Evolutionary conservation across 225 moss, liverwort and hornwort genomes (phyloP), one percentile per base, ranked within the genome.

Genomic region (Antitrichia curtipendula): DNA sequence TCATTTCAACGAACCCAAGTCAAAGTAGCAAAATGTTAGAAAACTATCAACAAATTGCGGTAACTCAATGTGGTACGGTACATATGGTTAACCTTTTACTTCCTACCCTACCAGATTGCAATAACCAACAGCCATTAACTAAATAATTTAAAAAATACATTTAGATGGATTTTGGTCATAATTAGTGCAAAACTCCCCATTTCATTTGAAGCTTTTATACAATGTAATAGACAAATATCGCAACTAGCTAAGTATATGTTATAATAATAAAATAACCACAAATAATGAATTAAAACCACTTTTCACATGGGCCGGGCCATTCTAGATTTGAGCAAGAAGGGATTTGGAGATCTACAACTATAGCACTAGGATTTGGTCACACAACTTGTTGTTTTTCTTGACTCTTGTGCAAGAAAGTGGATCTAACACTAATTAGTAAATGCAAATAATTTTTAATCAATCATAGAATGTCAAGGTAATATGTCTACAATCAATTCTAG

Each of bases 71-170:
- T 63, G 1, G 8, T 28, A 28, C 0, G 1, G 2, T 78, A 27
- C 6, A 25, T 56, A 6, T 17, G 7, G 0, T 78, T 58, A 38
- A 78, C 0, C 28, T 8, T 58, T 19, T 58, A 40, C 17, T 78
- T 78, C 1, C 2, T 1, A 4, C 3, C 10, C 7, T 56, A 10
- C 1, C 0, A 54, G 0, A 78, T 38, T 57, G 2, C 7, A 56
- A 2, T 56, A n/a, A 4, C 2, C 10, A 25, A 78, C 27, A 78
- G 57, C 11, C 4, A 56, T 78, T 6, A 78, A 16, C 1, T 16
- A 0, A 7, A 16, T 16, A 7, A 7, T 7, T 15, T 16, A 31
- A 59, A 41, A 10, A 49, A 36, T 63, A 10, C 34, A 43, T 61
- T 28, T 32, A 31, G 3, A 61, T 23, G 10, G 14, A 81, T 61